phyloP scores from a whole-genome alignment of 352 stramenopile species.

The Phytophthora capsici region DNA sequence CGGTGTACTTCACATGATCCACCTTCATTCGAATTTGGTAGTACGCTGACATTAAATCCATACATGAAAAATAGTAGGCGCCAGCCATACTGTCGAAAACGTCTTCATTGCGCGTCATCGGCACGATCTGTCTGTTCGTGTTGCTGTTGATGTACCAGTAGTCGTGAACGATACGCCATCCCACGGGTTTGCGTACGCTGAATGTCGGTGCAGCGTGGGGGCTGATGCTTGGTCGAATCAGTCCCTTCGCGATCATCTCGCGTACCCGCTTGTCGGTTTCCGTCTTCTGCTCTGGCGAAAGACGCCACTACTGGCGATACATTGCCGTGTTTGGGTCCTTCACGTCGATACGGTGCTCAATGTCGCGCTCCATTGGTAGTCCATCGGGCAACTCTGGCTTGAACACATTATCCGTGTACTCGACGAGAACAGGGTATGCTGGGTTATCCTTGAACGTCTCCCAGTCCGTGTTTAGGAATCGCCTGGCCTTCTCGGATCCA shows the following conservation, averaged over 20 bases:
- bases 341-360: no score
- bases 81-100: slow-evolving; percentile 31
- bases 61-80: slow-evolving; percentile 24
- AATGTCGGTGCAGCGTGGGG: slow-evolving; percentile 34
- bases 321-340: no score
- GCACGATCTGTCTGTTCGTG: slow-evolving; percentile 14
- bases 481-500: slow-evolving; percentile 10
- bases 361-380: slow-evolving; percentile 5
- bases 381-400: slow-evolving; percentile 15
- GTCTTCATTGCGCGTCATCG: slow-evolving; percentile 35
- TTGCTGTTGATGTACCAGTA: slow-evolving; percentile 26
- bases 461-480: slow-evolving; percentile 15
- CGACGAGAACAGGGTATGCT: not conserved
- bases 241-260: no score
- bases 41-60: slow-evolving; percentile 31
- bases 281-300: no score
- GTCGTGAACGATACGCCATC: slow-evolving; percentile 37
- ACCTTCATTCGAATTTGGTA: slow-evolving; percentile 37
- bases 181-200: slow-evolving; percentile 33
- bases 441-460: slow-evolving; percentile 1
- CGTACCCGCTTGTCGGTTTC: no score
- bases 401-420: slow-evolving; percentile 22
- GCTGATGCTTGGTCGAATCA: slow-evolving; percentile 33
- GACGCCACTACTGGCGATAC: no score
- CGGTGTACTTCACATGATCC: slow-evolving; percentile 29